Evolutionary conservation across 129 eudicot genomes (phyloP), one percentile per base, ranked within the genome.

Genomic region (Flaveria linearis): DNA sequence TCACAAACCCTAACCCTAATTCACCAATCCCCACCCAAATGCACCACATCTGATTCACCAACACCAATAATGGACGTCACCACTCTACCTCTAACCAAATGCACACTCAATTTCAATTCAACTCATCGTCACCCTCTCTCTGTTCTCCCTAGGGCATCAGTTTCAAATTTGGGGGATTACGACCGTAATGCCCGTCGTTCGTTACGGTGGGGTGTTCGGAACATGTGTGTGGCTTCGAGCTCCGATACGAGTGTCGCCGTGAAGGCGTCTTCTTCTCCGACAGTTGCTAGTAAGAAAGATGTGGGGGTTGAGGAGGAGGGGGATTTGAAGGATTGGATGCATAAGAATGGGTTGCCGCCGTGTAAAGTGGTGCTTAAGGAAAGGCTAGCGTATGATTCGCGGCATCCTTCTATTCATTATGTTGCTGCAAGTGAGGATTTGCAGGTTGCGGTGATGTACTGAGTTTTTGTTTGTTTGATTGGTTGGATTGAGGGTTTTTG

Each of bases 391-490:
- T 85, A 82, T 43, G 89, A 86, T 83, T 61, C 84, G 0, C 82
- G 83, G 0, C 88, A 77, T 63, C 85, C 76, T 6, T 76, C 96
- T 0, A 91, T 91, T 76, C 98, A 91, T 81, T 91, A 89, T 47
- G 93, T 94, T 52, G 98, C 97, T 2, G 97, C 98, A 28, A 94
- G 98, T 73, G 85, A 94, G 80, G 97, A 94, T 67, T 88, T 94
- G 57, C 82, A 91, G 93, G 97, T 87, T 57, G 14, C 9, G 55
- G 56, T 18, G 15, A 17, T 78, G 46, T n/a, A 17, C 15, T 73
- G 41, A 33, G 12, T 18, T 64, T 57, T 73, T 30, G 16, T 80
- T 43, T 13, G 1, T 53, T 76, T 41, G 11, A 67, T 33, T 68
- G 2, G 11, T 61, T 14, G 14, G 14, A 25, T 10, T 50, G 18